A percentile compares a stretch with the other conserved stretches of the same genome.
These are phyloP conservation scores for Irineochytrium annulatum DNA, from an alignment of 192 early-diverging fungal species.

Conservation along the genomic window DNA sequence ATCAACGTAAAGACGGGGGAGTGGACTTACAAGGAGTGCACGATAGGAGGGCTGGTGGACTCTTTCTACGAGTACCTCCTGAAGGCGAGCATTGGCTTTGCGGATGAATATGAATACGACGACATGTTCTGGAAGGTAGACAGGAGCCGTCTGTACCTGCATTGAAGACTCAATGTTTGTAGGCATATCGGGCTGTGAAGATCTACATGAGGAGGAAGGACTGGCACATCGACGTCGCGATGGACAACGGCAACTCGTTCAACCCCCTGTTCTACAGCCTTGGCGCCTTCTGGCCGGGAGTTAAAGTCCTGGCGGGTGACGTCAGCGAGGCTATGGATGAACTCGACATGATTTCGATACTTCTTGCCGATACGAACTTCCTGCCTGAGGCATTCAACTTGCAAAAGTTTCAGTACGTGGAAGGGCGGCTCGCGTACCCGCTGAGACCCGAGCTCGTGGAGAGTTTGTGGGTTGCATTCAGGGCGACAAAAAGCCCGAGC, in stretches of 20 bases:
- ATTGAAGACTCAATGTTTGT: not conserved
- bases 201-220: constrained; percentile 20
- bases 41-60: constrained; percentile 29
- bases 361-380: constrained; percentile 68
- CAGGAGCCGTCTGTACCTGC: not conserved
- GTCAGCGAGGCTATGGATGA: constrained; percentile 15
- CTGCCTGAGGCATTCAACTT: constrained; percentile 36
- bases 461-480: constrained; percentile 22
- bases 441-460: constrained; percentile 86
- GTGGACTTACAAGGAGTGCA: constrained; percentile 23
- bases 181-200: constrained; percentile 25
- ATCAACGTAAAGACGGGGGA: constrained; percentile 20
- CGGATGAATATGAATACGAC: constrained; percentile 25
- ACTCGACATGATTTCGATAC: constrained; percentile 48
- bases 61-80: constrained; percentile 36
- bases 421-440: constrained; percentile 51
- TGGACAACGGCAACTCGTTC: constrained; percentile 4
- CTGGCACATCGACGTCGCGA: constrained; percentile 27
- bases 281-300: constrained; percentile 28
- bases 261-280: constrained; percentile 9
- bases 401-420: not conserved
- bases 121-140: constrained; percentile 50
- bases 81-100: constrained; percentile 20
- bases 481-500: constrained; percentile 23
- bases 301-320: constrained; percentile 30